Base-by-base conservation (phyloP, 441 rosid species). In the Adansonia grandidieri region DNA sequence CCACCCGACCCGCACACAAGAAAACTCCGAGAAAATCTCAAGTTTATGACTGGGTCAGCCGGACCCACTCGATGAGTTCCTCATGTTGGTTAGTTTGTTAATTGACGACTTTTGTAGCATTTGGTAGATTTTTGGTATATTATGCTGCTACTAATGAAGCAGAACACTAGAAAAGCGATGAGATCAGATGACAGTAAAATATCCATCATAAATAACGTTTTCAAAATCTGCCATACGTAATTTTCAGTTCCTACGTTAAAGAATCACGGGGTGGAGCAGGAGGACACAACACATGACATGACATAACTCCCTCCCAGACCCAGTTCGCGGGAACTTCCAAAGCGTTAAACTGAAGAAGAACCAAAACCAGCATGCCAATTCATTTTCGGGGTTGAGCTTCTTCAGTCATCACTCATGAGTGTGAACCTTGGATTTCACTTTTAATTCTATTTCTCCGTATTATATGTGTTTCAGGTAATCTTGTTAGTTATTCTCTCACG, bases 391-490 rank as follows among this genome's bases (percentile, higher is more conserved):
- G 37, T 32, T 1, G 37, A 32, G 37, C 37, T 32, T 32, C 37
- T 32, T 32, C 37, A 32, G 37, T 32, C 37, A 32, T 32, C 37
- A 32, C 37, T 32, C 37, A 32, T 32, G 37, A 32, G 2, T 32
- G 37, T 32, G 37, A 32, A 32, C 37, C 37, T 32, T 32, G 37
- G 37, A 32, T 32, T 32, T 2, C 37, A 32, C 37, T 32, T 32
- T 32, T 32, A 32, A 32, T 32, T 32, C 37, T 32, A 32, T 32
- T 32, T 32, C 37, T 32, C 37, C 37, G 37, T 2, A 32, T 32
- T 32, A 32, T 32, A 32, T 47, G 64, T 65, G 57, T 65, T 79
- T 79, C 87, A 91, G 98, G 67, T 94, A 92, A 75, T 85, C 91
- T 4, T 32, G 3, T 32, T 32, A 1, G 77, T 94, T 65, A 78